Base-by-base conservation (phyloP, 768 basidiomycete genomes). In the Stropharia rugosoannulata region DNA sequence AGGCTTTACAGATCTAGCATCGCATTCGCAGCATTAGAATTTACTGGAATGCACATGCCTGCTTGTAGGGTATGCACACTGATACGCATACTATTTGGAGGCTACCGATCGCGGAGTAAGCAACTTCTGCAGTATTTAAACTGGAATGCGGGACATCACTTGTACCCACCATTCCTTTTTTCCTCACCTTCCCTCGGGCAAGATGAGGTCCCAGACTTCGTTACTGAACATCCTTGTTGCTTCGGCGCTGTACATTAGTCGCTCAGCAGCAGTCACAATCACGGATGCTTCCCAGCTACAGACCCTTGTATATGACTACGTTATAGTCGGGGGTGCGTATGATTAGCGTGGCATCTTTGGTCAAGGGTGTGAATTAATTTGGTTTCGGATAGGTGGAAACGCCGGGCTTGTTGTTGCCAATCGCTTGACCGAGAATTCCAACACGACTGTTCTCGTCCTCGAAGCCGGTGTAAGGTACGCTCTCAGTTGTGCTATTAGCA, bases 401-500 rank as follows among this genome's bases (percentile, higher is more conserved):
- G 58, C 58, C 25, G 58, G 58, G 5, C 49, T 55, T 18, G 44
- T 37, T 2, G 19, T 59, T 39, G 58, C 58, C 18, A 55, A 43
- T 46, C 49, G 58, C 16, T 44, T 59, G 27, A 51, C 58, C 18
- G 54, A 55, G 15, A 44, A 59, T 25, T 49, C 54, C 18, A 35
- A 11, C 5, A 37, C 37, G 6, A 50, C 53, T n/a, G 54, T 59
- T 8, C 49, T 59, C 5, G 58, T 59, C 43, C 50, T 59, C 1
- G 58, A 59, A 41, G 58, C 58, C 13, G 58, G 58, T 22, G 45
- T 53, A 8, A 54, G 57, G 57, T 58, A 11, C 49, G 11, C 40
- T 12, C 16, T 25, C 9, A 35, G 15, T 42, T n/a, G 19, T 16
- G n/a, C 37, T 18, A 10, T 41, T 13, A 22, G 11, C 35, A 16